Evolutionary conservation across 164 flowering plant genomes (phyloP), one percentile per base, ranked within the genome.

Genomic region (Aristolochia contorta): DNA sequence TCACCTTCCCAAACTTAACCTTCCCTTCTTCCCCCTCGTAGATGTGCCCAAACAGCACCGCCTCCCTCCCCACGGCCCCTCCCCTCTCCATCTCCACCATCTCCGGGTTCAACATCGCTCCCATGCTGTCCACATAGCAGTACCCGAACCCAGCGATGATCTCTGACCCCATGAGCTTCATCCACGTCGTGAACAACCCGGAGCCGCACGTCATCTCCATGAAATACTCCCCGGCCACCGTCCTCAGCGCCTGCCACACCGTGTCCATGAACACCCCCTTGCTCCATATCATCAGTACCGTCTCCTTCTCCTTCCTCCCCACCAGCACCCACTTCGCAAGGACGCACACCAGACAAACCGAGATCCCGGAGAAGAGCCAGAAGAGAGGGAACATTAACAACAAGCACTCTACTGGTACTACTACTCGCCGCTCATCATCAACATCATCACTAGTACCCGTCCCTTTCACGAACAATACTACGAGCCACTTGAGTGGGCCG

Each of bases 171-270:
- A 87, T 77, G 6, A 83, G 75, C 73, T 71, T 84, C 86, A 87
- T 80, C 85, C 82, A 81, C 8, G 77, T 20, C 45, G 60, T 72
- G 59, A 85, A 83, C 27, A 78, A 15, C 0, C 69, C 4, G 0
- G 89, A 84, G 59, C 95, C 95, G 60, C 79, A 65, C 16, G 77
- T 72, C 79, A 78, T 79, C 63, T 87, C 95, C 87, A 87, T 78
- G 80, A 83, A 84, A 48, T 79, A 85, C 0, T 84, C 89, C 7
- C 95, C 89, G 9, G 74, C 75, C 25, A 87, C 22, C 4, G 89
- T 83, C 67, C 75, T 81, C 6, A 79, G 24, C 12, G 91, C 95
- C 64, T 87, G 95, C 95, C 91, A 84, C 41, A 73, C 69, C 0
- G 90, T 87, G 75, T 84, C 90, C 85, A 78, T 70, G 69, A 79